Percentiles rank a stretch among this genome's conserved stretches.
These are phyloP conservation scores for Akanthomyces lecanii DNA, from an alignment of 2,329 filamentous ascomycete genomes.

Conservation along the genomic window DNA sequence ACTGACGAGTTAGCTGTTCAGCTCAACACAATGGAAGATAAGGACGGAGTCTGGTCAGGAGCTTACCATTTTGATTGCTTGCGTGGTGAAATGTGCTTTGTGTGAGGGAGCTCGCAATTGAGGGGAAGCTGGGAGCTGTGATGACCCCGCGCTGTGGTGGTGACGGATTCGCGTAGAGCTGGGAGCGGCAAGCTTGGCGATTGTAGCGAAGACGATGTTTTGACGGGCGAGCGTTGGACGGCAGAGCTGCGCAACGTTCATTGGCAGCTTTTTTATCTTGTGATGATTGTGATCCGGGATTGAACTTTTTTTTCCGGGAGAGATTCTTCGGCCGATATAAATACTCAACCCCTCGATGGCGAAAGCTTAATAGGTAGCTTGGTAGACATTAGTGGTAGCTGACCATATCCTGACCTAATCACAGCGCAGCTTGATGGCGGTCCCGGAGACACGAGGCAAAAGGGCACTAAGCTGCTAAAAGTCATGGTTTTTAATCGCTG, in stretches of 20 bases:
- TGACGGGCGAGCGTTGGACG: background rate
- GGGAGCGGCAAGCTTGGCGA: background rate
- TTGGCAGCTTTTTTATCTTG: background rate
- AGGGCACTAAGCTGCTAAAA: background rate
- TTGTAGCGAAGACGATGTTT: background rate
- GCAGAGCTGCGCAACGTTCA: background rate
- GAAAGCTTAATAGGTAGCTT: background rate
- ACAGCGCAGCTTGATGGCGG: background rate
- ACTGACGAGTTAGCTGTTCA: background rate
- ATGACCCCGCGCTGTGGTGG: conserved; percentile 8
- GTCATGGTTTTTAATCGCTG: background rate
- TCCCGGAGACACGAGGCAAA: no score
- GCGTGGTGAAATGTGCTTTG: background rate
- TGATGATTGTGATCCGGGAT: background rate
- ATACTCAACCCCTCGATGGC: background rate
- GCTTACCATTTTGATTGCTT: conserved; percentile 10
- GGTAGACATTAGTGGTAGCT: background rate
- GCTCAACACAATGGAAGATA: background rate
- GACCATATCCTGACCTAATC: conserved; percentile 16
- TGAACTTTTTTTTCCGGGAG: background rate
- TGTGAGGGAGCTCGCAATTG: background rate
- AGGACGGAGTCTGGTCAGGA: background rate
- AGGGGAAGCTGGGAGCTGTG: background rate
- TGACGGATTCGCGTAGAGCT: conserved; percentile 1
- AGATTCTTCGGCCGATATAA: background rate